Evolutionary conservation across 768 basidiomycete genomes (phyloP).

Genomic region (Mycena albidolilacea): DNA sequence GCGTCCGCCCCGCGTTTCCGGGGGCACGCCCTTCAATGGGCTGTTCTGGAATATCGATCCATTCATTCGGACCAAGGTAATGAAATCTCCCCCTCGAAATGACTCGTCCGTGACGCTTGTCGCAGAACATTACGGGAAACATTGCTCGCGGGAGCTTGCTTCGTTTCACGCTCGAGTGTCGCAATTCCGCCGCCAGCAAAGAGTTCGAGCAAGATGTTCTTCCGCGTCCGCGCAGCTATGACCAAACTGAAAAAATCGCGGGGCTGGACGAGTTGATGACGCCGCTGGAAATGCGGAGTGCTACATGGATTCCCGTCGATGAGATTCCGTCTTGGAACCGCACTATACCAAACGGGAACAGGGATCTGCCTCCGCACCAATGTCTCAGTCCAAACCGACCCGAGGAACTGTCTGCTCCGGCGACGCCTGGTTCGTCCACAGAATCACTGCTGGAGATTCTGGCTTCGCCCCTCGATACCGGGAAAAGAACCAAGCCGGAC

Average conservation of each 20-base stretch:
- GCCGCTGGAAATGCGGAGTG: not conserved
- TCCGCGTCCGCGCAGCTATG: not conserved
- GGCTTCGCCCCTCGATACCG: too few relatives aligned
- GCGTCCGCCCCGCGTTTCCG: not conserved
- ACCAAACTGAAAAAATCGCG: not conserved
- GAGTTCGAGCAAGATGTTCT: conserved; percentile 18
- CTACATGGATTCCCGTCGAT: not conserved
- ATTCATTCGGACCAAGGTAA: conserved; percentile 57
- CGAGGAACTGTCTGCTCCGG: too few relatives aligned
- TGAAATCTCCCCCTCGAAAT: not conserved
- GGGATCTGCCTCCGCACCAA: too few relatives aligned
- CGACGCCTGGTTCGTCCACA: too few relatives aligned
- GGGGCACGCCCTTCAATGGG: conserved; percentile 5
- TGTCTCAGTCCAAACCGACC: too few relatives aligned
- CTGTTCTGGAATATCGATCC: conserved; percentile 55
- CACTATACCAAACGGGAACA: too few relatives aligned
- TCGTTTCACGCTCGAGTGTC: conserved; percentile 28
- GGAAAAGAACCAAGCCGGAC: too few relatives aligned
- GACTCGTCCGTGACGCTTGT: not conserved
- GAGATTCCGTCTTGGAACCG: too few relatives aligned
- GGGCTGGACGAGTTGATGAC: not conserved
- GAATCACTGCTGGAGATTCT: too few relatives aligned
- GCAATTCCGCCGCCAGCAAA: not conserved
- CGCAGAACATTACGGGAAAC: conserved; percentile 39
- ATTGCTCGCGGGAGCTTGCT: not conserved